A percentile compares a stretch with the other conserved stretches of the same genome.
Evolutionary conservation across 1,139 yeast species (phyloP).

Genomic region (Kodamaea ohmeri): DNA sequence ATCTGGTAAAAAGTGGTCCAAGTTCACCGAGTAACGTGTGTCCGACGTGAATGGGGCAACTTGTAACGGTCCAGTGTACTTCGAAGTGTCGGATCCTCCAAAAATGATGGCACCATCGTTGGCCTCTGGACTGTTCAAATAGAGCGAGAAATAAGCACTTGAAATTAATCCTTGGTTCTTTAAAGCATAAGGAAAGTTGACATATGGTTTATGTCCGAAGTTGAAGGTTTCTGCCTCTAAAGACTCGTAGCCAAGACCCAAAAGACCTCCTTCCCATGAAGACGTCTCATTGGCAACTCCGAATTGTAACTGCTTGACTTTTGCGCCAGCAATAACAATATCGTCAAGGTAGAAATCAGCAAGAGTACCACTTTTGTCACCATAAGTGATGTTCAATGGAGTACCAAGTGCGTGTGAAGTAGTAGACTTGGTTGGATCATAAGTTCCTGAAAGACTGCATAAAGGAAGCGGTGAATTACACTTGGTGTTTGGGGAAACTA

Average conservation of each 20-base stretch:
- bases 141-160: slow-evolving; percentile 21
- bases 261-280: slow-evolving; percentile 6
- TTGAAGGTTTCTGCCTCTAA: slow-evolving; percentile 2
- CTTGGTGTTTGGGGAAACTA: slow-evolving; percentile 1
- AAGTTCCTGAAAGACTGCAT: slow-evolving; percentile 15
- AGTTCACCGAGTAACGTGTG: slow-evolving; percentile 6
- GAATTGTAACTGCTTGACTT: slow-evolving; percentile 12
- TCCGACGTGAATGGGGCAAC: slow-evolving; percentile 10
- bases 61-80: slow-evolving; percentile 17
- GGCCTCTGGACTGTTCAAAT: slow-evolving; percentile 15
- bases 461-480: neutral
- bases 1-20: slow-evolving; percentile 4
- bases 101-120: slow-evolving; percentile 18
- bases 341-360: slow-evolving; percentile 9
- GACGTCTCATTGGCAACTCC: slow-evolving; percentile 7
- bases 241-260: slow-evolving; percentile 19
- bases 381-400: slow-evolving; percentile 10
- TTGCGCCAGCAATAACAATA: slow-evolving; percentile 7
- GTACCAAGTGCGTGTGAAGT: slow-evolving; percentile 5
- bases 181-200: slow-evolving; percentile 28
- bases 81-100: slow-evolving; percentile 21
- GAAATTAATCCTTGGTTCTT: slow-evolving; percentile 23
- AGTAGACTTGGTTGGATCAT: slow-evolving; percentile 14
- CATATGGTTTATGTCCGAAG: slow-evolving; percentile 12
- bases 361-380: slow-evolving; percentile 7